Conservation (phyloP, 139 green algal genomes). For the Zygnema cylindricum region DNA sequence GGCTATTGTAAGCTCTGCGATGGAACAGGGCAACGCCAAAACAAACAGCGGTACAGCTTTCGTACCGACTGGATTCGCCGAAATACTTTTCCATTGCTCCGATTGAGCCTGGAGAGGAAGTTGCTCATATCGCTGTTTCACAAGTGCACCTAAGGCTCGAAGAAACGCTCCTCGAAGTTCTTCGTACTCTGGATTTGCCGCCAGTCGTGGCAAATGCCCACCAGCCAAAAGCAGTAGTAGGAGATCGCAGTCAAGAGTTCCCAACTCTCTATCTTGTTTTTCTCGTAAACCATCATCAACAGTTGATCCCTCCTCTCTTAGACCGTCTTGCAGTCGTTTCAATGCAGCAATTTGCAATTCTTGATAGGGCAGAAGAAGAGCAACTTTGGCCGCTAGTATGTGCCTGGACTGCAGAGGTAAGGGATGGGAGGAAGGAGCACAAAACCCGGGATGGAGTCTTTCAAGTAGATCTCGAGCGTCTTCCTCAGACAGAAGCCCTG, state of each 20-base stretch:
- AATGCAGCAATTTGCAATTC: background rate
- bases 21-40: background rate
- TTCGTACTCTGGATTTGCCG: background rate
- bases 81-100: background rate
- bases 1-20: background rate
- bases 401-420: background rate
- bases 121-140: background rate
- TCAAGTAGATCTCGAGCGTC: background rate
- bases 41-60: background rate
- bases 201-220: background rate
- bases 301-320: background rate
- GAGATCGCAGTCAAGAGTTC: background rate
- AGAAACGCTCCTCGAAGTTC: background rate
- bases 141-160: background rate
- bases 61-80: background rate
- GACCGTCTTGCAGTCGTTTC: background rate
- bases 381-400: conserved; percentile 26
- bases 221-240: conserved; percentile 18
- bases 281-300: background rate
- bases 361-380: conserved; percentile 20
- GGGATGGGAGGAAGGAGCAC: no score
- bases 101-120: background rate
- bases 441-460: no score
- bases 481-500: background rate
- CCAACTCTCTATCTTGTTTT: background rate